phyloP scores from a whole-genome alignment of 73 alveolate genomes.

The Paramecium pentaurelia region DNA sequence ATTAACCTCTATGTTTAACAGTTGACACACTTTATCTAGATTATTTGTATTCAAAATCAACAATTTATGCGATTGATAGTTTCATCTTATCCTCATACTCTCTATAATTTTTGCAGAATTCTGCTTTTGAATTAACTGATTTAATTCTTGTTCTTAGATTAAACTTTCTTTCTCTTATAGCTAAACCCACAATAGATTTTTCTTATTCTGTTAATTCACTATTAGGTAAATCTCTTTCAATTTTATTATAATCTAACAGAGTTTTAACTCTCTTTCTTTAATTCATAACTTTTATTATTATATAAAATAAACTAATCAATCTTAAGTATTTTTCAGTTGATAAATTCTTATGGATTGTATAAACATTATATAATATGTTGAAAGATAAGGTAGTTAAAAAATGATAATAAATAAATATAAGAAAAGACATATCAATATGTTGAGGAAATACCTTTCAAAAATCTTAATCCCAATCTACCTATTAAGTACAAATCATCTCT shows the following conservation, averaged over 20 bases:
- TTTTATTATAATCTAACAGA: not conserved
- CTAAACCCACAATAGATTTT: not conserved
- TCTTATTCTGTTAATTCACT: not conserved
- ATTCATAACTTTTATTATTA: not conserved
- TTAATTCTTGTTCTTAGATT: not conserved
- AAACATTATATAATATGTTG: not conserved
- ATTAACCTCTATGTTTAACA: not conserved
- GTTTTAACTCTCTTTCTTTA: not conserved
- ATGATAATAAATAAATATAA: not conserved
- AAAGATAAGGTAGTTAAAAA: not conserved
- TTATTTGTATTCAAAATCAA: not conserved
- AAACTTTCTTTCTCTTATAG: not conserved
- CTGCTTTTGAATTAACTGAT: not conserved
- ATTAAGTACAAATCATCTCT: conserved; percentile 43
- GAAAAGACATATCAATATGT: not conserved
- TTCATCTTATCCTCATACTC: not conserved
- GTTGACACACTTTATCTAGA: not conserved
- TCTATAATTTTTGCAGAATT: not conserved
- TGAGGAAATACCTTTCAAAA: conserved; percentile 31
- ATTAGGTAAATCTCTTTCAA: not conserved
- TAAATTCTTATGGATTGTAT: not conserved
- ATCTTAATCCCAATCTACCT: conserved; percentile 59
- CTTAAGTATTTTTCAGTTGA: not conserved
- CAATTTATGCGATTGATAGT: not conserved
- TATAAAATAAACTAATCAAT: not conserved